These are phyloP conservation scores for Aspergillus piperis DNA, from an alignment of 2,329 filamentous ascomycete species.

Conservation along the genomic window DNA sequence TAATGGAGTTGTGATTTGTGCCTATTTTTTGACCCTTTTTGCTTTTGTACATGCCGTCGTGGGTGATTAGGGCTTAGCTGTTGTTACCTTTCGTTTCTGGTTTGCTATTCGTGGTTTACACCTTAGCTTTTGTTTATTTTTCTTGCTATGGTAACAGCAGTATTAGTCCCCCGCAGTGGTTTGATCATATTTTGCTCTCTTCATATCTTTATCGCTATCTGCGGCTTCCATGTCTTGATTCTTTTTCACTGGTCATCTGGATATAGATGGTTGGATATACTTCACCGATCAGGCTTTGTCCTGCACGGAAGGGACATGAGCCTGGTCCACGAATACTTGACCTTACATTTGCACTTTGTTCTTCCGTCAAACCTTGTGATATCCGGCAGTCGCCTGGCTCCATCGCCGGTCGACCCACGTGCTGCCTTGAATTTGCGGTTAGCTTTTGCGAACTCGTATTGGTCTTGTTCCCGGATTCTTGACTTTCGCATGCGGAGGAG, in stretches of 20 bases:
- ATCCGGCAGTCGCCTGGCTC: slow-evolving; percentile 12
- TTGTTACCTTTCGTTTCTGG: slow-evolving; percentile 14
- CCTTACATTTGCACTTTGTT: slow-evolving; percentile 1
- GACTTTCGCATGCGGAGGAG: neutral
- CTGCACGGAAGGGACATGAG: slow-evolving; percentile 4
- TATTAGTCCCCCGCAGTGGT: neutral
- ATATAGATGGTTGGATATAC: slow-evolving; percentile 12
- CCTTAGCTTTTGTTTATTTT: slow-evolving; percentile 10
- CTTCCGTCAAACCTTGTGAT: slow-evolving; percentile 11
- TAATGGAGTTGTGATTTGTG: slow-evolving; percentile 41
- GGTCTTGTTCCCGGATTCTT: neutral
- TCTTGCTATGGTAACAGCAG: slow-evolving; percentile 4
- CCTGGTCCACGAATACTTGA: neutral
- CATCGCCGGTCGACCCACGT: slow-evolving; percentile 6
- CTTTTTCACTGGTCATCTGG: slow-evolving; percentile 13
- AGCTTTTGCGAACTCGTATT: neutral
- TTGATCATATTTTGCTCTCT: neutral
- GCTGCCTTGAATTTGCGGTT: slow-evolving; percentile 12
- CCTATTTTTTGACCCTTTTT: slow-evolving; percentile 27
- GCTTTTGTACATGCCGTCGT: slow-evolving; percentile 35
- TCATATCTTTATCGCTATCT: neutral
- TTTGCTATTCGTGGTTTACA: slow-evolving; percentile 1
- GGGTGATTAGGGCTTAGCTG: slow-evolving; percentile 24
- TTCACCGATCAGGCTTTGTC: slow-evolving; percentile 4
- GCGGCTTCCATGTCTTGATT: slow-evolving; percentile 11